phyloP scores from a whole-genome alignment of 2,329 filamentous ascomycete species.

The Cercospora sojina region DNA sequence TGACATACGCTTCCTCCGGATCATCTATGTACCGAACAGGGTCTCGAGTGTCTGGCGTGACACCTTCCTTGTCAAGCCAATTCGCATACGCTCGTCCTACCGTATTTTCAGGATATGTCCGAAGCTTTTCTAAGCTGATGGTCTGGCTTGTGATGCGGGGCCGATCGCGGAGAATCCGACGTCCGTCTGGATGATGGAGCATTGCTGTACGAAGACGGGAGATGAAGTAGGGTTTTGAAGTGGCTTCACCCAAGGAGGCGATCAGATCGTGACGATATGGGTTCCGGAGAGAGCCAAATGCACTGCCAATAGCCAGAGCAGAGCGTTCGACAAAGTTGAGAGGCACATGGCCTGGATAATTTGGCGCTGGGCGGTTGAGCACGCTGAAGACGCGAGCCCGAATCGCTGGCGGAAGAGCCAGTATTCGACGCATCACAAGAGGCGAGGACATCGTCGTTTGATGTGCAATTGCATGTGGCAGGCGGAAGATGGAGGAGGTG shows the following conservation, averaged over 20 bases:
- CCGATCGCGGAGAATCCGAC: slow-evolving; percentile 84
- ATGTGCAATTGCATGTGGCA: not conserved
- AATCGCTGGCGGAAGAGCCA: slow-evolving; percentile 35
- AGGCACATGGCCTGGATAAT: slow-evolving; percentile 90
- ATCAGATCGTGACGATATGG: slow-evolving; percentile 89
- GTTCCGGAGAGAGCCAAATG: slow-evolving; percentile 63
- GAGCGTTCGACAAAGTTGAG: slow-evolving; percentile 75
- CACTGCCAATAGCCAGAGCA: slow-evolving; percentile 64
- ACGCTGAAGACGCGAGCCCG: slow-evolving; percentile 67
- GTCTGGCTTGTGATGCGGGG: slow-evolving; percentile 79
- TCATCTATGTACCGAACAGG: slow-evolving; percentile 88
- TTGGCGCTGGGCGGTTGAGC: slow-evolving; percentile 78
- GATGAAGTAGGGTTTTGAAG: slow-evolving; percentile 92
- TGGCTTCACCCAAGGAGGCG: slow-evolving; percentile 89
- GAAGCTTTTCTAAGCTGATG: slow-evolving; percentile 67
- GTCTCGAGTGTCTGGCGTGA: slow-evolving; percentile 84
- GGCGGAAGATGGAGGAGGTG: not conserved
- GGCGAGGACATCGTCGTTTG: not conserved
- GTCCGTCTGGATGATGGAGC: slow-evolving; percentile 78
- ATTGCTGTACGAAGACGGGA: slow-evolving; percentile 87
- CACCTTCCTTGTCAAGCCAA: slow-evolving; percentile 93
- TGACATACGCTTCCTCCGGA: slow-evolving; percentile 93
- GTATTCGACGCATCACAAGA: slow-evolving; percentile 14
- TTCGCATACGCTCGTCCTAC: slow-evolving; percentile 79
- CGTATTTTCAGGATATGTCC: slow-evolving; percentile 67